Evolutionary conservation across 352 stramenopile genomes (phyloP).

Genomic region (Pythium dissimile): DNA sequence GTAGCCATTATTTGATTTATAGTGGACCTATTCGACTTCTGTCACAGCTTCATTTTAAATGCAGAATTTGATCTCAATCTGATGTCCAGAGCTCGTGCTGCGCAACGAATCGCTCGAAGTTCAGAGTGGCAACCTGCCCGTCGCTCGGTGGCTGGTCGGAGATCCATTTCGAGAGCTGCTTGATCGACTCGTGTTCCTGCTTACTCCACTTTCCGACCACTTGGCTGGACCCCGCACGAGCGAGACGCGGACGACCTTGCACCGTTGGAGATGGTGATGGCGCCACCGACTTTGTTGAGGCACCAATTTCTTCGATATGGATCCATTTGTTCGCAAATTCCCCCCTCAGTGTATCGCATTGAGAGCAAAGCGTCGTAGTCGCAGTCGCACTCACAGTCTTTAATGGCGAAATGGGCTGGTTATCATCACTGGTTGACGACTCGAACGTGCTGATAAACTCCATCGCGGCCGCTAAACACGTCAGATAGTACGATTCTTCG

Average conservation of each 20-base stretch:
- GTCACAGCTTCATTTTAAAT: no score
- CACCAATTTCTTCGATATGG: neutral
- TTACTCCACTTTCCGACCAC: constrained; percentile 10
- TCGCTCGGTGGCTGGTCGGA: constrained; percentile 19
- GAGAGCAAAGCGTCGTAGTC: no score
- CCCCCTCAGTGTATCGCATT: no score
- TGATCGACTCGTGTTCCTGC: constrained; percentile 19
- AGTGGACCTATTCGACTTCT: no score
- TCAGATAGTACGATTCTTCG: constrained; percentile 36
- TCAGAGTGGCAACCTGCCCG: neutral
- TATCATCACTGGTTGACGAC: no score
- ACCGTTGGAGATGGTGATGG: neutral
- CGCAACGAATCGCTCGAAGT: constrained; percentile 11
- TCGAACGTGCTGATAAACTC: constrained; percentile 28
- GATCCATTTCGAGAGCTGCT: constrained; percentile 26
- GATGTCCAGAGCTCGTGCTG: constrained; percentile 10
- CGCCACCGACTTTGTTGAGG: neutral
- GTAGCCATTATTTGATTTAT: neutral
- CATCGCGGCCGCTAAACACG: constrained; percentile 27
- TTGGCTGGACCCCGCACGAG: neutral
- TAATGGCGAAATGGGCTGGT: no score
- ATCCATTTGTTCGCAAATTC: no score
- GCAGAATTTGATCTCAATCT: no score
- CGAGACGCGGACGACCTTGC: constrained; percentile 1
- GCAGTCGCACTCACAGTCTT: no score